Evolutionary conservation across 2,329 filamentous ascomycete genomes (phyloP), one percentile per base, ranked within the genome.

Genomic region (Phyllosticta citribraziliensis): DNA sequence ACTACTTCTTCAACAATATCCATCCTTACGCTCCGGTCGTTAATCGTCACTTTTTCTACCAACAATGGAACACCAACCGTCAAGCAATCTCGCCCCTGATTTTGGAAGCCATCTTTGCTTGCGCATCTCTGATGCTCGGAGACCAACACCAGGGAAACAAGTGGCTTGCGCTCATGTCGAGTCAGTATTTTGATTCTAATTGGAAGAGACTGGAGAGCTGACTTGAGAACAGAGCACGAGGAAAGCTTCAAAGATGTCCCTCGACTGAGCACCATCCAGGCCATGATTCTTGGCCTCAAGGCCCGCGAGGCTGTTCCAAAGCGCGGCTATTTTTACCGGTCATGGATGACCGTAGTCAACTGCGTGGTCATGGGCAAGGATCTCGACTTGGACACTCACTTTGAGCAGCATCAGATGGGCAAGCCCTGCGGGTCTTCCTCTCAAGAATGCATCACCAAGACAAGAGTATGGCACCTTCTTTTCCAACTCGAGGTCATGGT

Each of bases 261-360:
- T 2, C 83, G 93, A 56, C 71, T 97, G 55, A 97, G 91, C 74
- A 97, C 94, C 0, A 85, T 97, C 10, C 93, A 97, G 75, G 93
- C 91, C 2, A 79, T 96, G 64, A 77, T 97, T 53, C 86, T 97
- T 53, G 81, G 97, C 19, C 77, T 97, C 52, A 97, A 97, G 73
- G 94, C 93, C 1, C 84, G 91, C 65, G 93, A 97, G 73, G 88
- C 89, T n/a, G 86, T 88, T 9, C 92, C 93, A 0, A 96, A 96
- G 70, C 86, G 90, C 63, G 94, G 94, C 1, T 97, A 97, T 71
- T 97, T 94, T 73, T 97, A 94, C 75, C 87, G 93, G 47, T 97
- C 94, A 0, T 97, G 94, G 93, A 96, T 97, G 85, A 90, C 89
- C 5, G 85, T 96, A 20, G 93, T 96, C 58, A 90, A 92, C 63